Evolutionary conservation across 208 protist genomes (phyloP).

Genomic region (Acanthamoeba sp.): DNA sequence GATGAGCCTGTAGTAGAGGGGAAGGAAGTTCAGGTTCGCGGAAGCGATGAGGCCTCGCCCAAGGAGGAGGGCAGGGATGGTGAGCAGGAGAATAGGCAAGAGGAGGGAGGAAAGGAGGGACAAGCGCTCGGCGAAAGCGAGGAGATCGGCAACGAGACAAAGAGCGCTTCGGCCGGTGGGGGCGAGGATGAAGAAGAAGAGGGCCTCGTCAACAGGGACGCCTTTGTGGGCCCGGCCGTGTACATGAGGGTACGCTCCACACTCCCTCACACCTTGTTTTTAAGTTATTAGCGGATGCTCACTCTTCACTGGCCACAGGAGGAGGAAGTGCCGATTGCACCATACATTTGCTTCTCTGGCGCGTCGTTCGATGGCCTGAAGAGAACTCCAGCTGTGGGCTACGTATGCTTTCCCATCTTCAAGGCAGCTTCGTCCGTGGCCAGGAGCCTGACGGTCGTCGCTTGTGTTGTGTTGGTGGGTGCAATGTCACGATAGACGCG

Average conservation of each 20-base stretch:
- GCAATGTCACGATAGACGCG: neutral
- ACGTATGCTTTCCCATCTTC: neutral
- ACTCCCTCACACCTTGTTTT: neutral
- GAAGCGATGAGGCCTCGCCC: neutral
- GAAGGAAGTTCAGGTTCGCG: neutral
- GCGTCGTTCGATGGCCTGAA: constrained; percentile 10
- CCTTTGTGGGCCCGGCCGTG: neutral
- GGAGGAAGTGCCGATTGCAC: constrained; percentile 37
- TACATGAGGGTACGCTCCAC: neutral
- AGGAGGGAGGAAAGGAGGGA: neutral
- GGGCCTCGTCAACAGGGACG: neutral
- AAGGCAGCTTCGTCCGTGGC: neutral
- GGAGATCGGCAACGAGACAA: neutral
- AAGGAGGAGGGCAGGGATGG: neutral
- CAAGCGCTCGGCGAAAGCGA: neutral
- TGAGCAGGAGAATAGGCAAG: neutral
- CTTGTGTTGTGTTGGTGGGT: neutral
- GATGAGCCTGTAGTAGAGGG: neutral
- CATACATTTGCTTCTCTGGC: constrained; percentile 51
- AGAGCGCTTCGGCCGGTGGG: neutral
- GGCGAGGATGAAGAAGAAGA: neutral
- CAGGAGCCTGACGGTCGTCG: neutral
- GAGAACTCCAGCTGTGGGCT: constrained; percentile 14
- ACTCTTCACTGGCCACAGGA: neutral
- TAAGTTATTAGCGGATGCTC: neutral